Percentiles rank a stretch among this genome's conserved stretches.
Evolutionary conservation across 2,329 filamentous ascomycete species (phyloP).

Genomic region (Sphaerulina musiva): DNA sequence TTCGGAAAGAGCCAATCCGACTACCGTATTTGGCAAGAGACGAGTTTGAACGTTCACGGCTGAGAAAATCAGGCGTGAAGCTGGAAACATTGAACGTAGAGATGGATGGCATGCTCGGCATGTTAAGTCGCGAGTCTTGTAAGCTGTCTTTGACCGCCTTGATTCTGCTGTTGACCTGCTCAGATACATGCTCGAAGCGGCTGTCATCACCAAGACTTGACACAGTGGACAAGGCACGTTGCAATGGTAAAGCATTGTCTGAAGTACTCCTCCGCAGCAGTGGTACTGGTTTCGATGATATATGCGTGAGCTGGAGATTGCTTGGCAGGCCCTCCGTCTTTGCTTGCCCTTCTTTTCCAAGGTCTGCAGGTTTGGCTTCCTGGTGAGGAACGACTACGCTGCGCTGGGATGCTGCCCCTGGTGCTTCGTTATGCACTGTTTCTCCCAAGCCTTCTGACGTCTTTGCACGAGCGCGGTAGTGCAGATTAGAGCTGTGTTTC

Average conservation of each 20-base stretch:
- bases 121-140: conserved; percentile 72
- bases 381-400: neutral
- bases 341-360: conserved; percentile 17
- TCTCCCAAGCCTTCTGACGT: neutral
- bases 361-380: conserved; percentile 9
- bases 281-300: conserved; percentile 18
- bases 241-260: conserved; percentile 68
- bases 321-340: conserved; percentile 21
- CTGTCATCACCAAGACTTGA: conserved; percentile 81
- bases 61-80: conserved; percentile 29
- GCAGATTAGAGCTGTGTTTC: conserved; percentile 6
- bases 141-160: conserved; percentile 87
- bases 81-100: conserved; percentile 35
- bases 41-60: conserved; percentile 25
- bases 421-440: neutral
- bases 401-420: neutral
- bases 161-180: conserved; percentile 79
- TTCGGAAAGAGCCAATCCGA: neutral
- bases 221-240: conserved; percentile 66
- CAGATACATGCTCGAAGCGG: conserved; percentile 70
- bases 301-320: conserved; percentile 15
- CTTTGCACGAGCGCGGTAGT: neutral
- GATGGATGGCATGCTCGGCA: conserved; percentile 46
- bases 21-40: conserved; percentile 10
- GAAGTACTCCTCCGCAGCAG: conserved; percentile 58